These are phyloP conservation scores for Backusella mclennaniae DNA, from an alignment of 192 early-diverging fungal genomes.

Conservation along the genomic window DNA sequence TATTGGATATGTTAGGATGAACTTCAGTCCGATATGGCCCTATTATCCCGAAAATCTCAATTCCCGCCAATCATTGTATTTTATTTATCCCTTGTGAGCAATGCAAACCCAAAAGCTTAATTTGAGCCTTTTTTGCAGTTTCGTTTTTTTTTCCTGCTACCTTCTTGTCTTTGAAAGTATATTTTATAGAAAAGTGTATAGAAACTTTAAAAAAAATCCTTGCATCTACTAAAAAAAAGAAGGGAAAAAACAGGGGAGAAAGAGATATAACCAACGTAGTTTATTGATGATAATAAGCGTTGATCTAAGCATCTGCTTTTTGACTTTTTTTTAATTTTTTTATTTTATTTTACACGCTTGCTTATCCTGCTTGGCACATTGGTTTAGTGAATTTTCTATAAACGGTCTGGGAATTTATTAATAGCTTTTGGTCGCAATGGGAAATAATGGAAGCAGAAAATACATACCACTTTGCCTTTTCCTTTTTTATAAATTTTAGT, in stretches of 20 bases:
- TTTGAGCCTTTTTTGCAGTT: not conserved
- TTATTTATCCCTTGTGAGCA: not conserved
- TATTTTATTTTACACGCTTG: not conserved
- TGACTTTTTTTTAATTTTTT: not conserved
- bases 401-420: constrained; percentile 2
- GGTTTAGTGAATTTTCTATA: not conserved
- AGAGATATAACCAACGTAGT: not conserved
- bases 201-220: not conserved
- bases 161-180: not conserved
- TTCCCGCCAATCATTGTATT: not conserved
- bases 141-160: not conserved
- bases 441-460: not conserved
- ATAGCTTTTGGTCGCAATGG: not conserved
- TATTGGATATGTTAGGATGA: not conserved
- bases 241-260: not conserved
- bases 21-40: not conserved
- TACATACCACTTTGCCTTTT: not conserved
- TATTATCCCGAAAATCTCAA: not conserved
- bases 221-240: not conserved
- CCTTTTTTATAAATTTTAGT: not conserved
- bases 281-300: not conserved
- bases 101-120: constrained; percentile 1
- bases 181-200: not conserved
- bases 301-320: not conserved
- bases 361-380: not conserved